phyloP scores from a whole-genome alignment of 352 stramenopile genomes.

The Phytophthora rubi region DNA sequence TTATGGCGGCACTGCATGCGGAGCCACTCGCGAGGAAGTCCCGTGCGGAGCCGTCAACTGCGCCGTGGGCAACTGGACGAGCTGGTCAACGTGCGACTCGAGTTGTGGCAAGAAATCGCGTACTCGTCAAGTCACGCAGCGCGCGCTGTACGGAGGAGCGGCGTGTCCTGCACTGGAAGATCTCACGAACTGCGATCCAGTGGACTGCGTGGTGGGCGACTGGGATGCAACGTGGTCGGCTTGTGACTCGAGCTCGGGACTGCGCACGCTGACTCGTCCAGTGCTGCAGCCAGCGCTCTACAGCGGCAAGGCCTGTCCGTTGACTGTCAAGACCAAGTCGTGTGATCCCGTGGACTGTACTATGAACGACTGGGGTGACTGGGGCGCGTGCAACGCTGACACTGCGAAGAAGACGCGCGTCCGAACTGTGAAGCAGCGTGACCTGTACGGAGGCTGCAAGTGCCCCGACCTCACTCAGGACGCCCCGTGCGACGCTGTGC shows the following conservation, averaged over 20 bases:
- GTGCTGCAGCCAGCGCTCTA: constrained; percentile 47
- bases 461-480: constrained; percentile 53
- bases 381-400: constrained; percentile 34
- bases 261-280: constrained; percentile 44
- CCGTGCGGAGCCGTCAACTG: constrained; percentile 61
- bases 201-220: constrained; percentile 48
- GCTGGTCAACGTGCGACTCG: constrained; percentile 50
- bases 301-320: constrained; percentile 39
- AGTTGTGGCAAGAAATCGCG: constrained; percentile 50
- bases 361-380: constrained; percentile 42
- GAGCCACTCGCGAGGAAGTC: constrained; percentile 36
- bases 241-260: constrained; percentile 42
- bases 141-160: constrained; percentile 40
- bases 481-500: constrained; percentile 47
- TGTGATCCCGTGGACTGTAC: constrained; percentile 67
- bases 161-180: constrained; percentile 47
- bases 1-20: constrained; percentile 48
- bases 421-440: constrained; percentile 41
- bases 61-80: constrained; percentile 45
- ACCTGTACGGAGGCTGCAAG: constrained; percentile 59
- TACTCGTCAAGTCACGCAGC: constrained; percentile 38
- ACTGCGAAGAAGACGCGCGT: constrained; percentile 45
- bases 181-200: constrained; percentile 42
- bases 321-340: constrained; percentile 36
- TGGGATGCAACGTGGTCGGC: constrained; percentile 43